Conservation (phyloP, 2,329 filamentous ascomycete genomes). For the Talaromyces sp. region DNA sequence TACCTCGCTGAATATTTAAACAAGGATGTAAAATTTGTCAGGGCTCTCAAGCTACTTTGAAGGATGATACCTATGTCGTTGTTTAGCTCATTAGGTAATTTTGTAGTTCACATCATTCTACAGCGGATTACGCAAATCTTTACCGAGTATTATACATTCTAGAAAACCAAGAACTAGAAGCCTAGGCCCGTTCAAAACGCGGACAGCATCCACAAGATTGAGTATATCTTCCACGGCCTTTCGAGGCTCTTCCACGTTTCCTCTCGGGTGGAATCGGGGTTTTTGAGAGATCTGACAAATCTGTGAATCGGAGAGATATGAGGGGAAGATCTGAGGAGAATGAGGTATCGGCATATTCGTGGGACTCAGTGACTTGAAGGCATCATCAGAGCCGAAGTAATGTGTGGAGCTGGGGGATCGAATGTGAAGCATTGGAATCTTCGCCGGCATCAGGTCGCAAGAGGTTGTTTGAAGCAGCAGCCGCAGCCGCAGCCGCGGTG, state of each 20-base stretch:
- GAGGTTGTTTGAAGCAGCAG: not conserved
- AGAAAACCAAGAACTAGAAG: not conserved
- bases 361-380: not conserved
- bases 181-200: not conserved
- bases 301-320: not conserved
- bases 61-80: not conserved
- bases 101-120: not conserved
- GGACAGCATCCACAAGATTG: not conserved
- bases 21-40: not conserved
- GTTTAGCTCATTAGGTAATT: not conserved
- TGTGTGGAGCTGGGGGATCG: not conserved
- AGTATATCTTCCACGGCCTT: not conserved
- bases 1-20: not conserved
- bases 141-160: not conserved
- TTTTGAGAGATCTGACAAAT: not conserved
- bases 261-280: not conserved
- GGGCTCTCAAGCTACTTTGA: not conserved
- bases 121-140: not conserved
- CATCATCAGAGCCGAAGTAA: not conserved
- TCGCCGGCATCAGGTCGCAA: not conserved
- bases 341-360: not conserved
- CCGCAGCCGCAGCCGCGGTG: not conserved
- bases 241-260: not conserved
- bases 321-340: not conserved
- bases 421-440: not conserved